Percentiles rank a stretch among this genome's conserved stretches.
Conservation (phyloP, 495 filamentous ascomycete genomes). For the Xeromyces bisporus region DNA sequence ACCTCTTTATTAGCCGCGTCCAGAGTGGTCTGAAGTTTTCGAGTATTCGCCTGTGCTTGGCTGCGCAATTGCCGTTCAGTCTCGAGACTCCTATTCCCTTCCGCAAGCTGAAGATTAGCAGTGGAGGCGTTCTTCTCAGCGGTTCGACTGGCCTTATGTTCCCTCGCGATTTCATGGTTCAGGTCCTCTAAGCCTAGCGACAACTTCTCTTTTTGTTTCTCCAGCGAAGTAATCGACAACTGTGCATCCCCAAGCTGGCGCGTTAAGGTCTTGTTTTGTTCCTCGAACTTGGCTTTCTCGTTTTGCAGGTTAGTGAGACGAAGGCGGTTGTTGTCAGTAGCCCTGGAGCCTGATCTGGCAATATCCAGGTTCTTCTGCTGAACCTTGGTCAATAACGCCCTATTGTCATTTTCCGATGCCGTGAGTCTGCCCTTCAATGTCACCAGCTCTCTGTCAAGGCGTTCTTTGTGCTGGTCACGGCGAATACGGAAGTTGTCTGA, state of each 20-base stretch:
- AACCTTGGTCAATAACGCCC: constrained; percentile 85
- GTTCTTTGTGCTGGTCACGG: constrained; percentile 85
- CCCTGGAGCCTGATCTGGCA: constrained; percentile 72
- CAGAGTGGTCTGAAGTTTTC: constrained; percentile 59
- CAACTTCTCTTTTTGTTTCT: constrained; percentile 94
- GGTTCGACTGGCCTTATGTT: constrained; percentile 79
- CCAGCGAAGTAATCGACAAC: constrained; percentile 64
- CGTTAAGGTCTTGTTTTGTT: constrained; percentile 62
- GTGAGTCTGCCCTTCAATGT: constrained; percentile 80
- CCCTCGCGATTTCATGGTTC: constrained; percentile 79
- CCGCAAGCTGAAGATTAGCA: constrained; percentile 66
- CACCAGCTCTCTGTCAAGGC: constrained; percentile 79
- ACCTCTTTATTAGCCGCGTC: constrained; percentile 67
- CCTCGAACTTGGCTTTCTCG: constrained; percentile 72
- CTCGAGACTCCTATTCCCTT: constrained; percentile 76
- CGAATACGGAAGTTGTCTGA: constrained; percentile 73
- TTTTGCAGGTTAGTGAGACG: constrained; percentile 60
- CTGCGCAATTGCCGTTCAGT: constrained; percentile 72
- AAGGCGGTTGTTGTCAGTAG: constrained; percentile 68
- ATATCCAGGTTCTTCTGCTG: constrained; percentile 98
- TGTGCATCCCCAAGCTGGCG: constrained; percentile 82
- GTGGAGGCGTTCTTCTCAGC: constrained; percentile 84
- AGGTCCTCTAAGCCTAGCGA: constrained; percentile 78
- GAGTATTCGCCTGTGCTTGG: constrained; percentile 74
- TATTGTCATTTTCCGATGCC: constrained; percentile 94